Percentiles rank a stretch among this genome's conserved stretches.
phyloP scores from a whole-genome alignment of 2,329 filamentous ascomycete genomes.

The Setomelanomma holmii region DNA sequence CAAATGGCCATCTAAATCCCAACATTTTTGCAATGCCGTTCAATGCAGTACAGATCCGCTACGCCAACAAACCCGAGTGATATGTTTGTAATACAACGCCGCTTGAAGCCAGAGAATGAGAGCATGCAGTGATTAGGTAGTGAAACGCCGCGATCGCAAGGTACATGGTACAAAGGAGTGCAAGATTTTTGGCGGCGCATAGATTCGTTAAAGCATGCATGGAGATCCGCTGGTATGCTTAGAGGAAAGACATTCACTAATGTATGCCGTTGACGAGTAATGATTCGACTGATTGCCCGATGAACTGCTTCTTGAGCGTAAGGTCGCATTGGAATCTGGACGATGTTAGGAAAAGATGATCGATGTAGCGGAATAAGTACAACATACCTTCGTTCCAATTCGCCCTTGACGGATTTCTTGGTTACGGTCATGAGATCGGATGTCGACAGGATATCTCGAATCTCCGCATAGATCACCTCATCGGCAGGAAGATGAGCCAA shows the following conservation, averaged over 20 bases:
- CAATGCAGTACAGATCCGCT: background rate
- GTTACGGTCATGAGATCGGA: conserved; percentile 97
- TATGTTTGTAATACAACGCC: background rate
- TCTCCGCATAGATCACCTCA: conserved; percentile 89
- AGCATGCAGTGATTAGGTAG: conserved; percentile 10
- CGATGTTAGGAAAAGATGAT: conserved; percentile 21
- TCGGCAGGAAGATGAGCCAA: conserved; percentile 79
- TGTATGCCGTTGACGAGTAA: conserved; percentile 30
- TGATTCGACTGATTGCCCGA: conserved; percentile 57
- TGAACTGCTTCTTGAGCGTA: conserved; percentile 89
- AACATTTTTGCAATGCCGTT: conserved; percentile 5
- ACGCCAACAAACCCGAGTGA: conserved; percentile 5
- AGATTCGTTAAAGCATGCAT: conserved; percentile 22
- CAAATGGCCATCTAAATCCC: background rate
- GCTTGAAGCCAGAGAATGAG: background rate
- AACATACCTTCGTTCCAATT: conserved; percentile 77
- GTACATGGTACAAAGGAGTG: conserved; percentile 7
- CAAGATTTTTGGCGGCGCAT: conserved; percentile 20
- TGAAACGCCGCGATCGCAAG: background rate
- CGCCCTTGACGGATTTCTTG: conserved; percentile 96
- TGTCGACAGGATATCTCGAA: conserved; percentile 87
- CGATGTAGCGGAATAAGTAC: background rate
- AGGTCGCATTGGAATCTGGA: conserved; percentile 79
- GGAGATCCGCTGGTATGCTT: background rate
- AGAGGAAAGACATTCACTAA: conserved; percentile 12